Percentiles rank a stretch among this genome's conserved stretches.
phyloP scores from a whole-genome alignment of 2,329 filamentous ascomycete species.

The Coniochaeta sp. region DNA sequence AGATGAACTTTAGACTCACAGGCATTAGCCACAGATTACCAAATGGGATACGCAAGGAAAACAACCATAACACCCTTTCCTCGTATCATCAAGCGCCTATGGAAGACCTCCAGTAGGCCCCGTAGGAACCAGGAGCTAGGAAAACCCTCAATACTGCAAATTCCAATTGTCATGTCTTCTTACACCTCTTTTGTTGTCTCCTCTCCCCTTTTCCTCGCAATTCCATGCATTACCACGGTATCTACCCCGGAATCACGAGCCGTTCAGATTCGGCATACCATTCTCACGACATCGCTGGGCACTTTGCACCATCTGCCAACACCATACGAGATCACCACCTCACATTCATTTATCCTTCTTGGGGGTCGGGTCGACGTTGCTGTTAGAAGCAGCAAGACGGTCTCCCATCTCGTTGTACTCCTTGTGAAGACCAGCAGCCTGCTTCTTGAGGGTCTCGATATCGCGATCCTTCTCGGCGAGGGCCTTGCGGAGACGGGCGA shows the following conservation, averaged over 20 bases:
- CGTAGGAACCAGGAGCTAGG: neutral
- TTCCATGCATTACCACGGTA: neutral
- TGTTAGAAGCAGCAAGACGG: conserved; percentile 55
- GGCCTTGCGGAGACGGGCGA: conserved; percentile 61
- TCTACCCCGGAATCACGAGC: neutral
- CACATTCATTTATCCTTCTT: conserved; percentile 49
- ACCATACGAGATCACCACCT: neutral
- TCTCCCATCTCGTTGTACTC: conserved; percentile 86
- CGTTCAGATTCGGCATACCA: neutral
- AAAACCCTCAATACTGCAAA: neutral
- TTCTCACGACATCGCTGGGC: neutral
- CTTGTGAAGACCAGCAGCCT: conserved; percentile 71
- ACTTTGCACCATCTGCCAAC: neutral
- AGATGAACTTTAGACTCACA: neutral
- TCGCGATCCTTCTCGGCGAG: conserved; percentile 75
- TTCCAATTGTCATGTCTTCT: neutral
- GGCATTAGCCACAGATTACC: neutral
- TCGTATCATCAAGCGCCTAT: neutral
- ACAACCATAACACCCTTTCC: neutral
- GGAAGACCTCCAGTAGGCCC: neutral
- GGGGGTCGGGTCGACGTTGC: conserved; percentile 17
- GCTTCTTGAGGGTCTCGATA: conserved; percentile 84
- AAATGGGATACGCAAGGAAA: neutral
- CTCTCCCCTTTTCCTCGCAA: neutral
- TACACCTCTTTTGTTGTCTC: neutral